Evolutionary conservation across 768 basidiomycete species (phyloP).

Genomic region (Agrocybe chaxingu): DNA sequence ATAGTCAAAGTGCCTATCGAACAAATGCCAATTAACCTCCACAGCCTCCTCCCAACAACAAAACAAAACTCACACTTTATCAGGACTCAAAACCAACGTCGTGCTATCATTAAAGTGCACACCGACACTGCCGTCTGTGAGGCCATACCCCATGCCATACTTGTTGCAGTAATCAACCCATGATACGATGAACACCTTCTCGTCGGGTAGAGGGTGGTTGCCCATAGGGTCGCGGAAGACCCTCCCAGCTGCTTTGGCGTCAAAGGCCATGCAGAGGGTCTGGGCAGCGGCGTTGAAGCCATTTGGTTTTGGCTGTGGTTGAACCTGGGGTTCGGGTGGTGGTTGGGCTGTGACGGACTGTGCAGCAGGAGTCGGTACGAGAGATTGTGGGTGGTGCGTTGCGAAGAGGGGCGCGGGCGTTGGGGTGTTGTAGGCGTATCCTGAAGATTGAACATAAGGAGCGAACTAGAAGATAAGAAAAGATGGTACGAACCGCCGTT

Average conservation of each 20-base stretch:
- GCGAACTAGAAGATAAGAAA: neutral
- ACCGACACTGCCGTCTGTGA: slow-evolving; percentile 92
- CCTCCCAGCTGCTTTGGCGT: slow-evolving; percentile 57
- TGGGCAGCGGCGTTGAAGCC: slow-evolving; percentile 67
- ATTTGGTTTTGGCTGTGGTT: slow-evolving; percentile 29
- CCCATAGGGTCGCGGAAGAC: slow-evolving; percentile 65
- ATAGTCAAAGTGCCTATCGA: slow-evolving; percentile 81
- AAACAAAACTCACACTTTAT: slow-evolving; percentile 67
- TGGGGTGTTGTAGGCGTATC: neutral
- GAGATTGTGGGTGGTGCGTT: no score
- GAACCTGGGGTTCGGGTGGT: slow-evolving; percentile 3
- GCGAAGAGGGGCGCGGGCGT: no score
- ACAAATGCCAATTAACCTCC: slow-evolving; percentile 6
- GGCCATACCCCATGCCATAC: slow-evolving; percentile 99
- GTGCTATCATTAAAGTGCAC: slow-evolving; percentile 98
- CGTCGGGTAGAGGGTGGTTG: slow-evolving; percentile 46
- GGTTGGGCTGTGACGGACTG: no score
- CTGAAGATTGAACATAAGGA: neutral
- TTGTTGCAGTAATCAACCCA: slow-evolving; percentile 99
- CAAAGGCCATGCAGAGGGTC: slow-evolving; percentile 56
- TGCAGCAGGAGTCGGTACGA: no score
- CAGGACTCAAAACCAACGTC: slow-evolving; percentile 77
- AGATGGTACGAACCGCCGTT: slow-evolving; percentile 1
- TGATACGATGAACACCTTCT: slow-evolving; percentile 90
- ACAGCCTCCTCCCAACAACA: slow-evolving; percentile 1